A percentile compares a stretch with the other conserved stretches of the same genome.
Evolutionary conservation across 345 rosid species (phyloP).

Genomic region (Eutrema japonicum): DNA sequence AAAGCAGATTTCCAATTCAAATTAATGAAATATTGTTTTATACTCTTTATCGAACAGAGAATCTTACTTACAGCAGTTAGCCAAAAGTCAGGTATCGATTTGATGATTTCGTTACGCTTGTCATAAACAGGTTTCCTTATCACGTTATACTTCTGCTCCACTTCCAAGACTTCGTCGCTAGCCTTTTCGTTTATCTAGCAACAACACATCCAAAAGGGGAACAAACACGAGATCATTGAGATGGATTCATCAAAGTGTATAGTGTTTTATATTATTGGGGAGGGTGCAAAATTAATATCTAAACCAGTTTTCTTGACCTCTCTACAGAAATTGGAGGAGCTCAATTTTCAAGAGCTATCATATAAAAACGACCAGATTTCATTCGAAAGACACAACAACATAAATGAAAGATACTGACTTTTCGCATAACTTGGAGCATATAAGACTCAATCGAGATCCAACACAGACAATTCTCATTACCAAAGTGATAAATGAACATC

Average conservation of each 20-base stretch:
- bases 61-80: slow-evolving; percentile 75
- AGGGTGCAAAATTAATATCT: not conserved
- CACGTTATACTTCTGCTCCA: slow-evolving; percentile 84
- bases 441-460: slow-evolving; percentile 65
- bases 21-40: not conserved
- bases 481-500: slow-evolving; percentile 38
- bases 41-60: slow-evolving; percentile 1
- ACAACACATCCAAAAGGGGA: not conserved
- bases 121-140: slow-evolving; percentile 86
- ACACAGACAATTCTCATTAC: slow-evolving; percentile 38
- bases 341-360: not conserved
- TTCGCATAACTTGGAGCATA: not conserved
- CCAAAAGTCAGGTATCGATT: slow-evolving; percentile 93
- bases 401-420: slow-evolving; percentile 1
- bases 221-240: not conserved
- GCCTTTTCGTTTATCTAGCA: slow-evolving; percentile 86
- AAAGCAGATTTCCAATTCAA: not conserved
- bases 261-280: not conserved
- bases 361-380: slow-evolving; percentile 16
- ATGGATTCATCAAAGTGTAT: not conserved
- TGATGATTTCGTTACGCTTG: slow-evolving; percentile 75
- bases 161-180: slow-evolving; percentile 86
- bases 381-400: slow-evolving; percentile 6
- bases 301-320: not conserved
- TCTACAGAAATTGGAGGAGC: not conserved